A percentile compares a stretch with the other conserved stretches of the same genome.
Evolutionary conservation across 2,329 filamentous ascomycete genomes (phyloP).

Genomic region (Colletotrichum lindemuthianum): DNA sequence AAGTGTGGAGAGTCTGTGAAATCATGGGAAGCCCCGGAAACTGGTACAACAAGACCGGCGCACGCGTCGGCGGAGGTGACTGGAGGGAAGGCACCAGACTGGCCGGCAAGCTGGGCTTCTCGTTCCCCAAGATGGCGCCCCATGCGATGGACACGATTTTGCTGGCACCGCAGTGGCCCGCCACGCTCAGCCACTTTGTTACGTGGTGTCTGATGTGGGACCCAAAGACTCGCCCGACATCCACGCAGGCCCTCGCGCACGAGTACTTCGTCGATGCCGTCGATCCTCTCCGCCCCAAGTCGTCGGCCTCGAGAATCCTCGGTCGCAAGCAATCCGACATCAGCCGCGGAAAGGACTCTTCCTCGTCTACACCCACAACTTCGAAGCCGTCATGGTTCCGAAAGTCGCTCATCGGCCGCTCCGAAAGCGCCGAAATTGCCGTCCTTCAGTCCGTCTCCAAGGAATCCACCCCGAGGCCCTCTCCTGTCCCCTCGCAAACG

Average conservation of each 20-base stretch:
- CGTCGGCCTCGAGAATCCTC: slow-evolving; percentile 83
- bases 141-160: slow-evolving; percentile 96
- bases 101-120: slow-evolving; percentile 96
- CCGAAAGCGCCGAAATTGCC: slow-evolving; percentile 73
- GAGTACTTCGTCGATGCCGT: slow-evolving; percentile 95
- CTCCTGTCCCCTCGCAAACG: slow-evolving; percentile 54
- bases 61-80: slow-evolving; percentile 90
- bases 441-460: slow-evolving; percentile 57
- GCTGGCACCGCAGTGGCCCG: slow-evolving; percentile 89
- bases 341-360: slow-evolving; percentile 72
- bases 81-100: slow-evolving; percentile 95
- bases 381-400: slow-evolving; percentile 97
- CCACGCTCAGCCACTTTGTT: slow-evolving; percentile 88
- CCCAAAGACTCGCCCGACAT: slow-evolving; percentile 89
- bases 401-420: slow-evolving; percentile 87
- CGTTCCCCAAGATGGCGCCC: slow-evolving; percentile 99
- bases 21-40: slow-evolving; percentile 99
- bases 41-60: slow-evolving; percentile 94
- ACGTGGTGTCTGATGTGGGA: slow-evolving; percentile 99
- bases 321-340: slow-evolving; percentile 92
- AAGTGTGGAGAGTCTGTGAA: slow-evolving; percentile 98
- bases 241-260: slow-evolving; percentile 91
- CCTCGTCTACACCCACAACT: slow-evolving; percentile 66
- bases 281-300: slow-evolving; percentile 92
- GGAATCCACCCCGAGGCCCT: slow-evolving; percentile 57